Conservation (phyloP, 257 asterid species). For the Solanum raphanifolium region DNA sequence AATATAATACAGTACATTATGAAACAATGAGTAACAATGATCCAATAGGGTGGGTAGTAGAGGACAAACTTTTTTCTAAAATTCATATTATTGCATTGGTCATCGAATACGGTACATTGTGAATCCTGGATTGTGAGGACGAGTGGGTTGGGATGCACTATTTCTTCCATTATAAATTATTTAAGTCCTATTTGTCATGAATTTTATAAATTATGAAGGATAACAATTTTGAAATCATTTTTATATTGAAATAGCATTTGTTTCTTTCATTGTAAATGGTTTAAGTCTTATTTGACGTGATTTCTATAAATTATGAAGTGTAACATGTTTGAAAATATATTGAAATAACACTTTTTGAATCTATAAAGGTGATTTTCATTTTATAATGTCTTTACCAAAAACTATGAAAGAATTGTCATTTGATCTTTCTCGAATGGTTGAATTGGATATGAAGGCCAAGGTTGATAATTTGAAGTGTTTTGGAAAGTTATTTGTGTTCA, state of each 20-base stretch:
- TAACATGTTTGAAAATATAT: too few species aligned
- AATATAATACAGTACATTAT: too few species aligned
- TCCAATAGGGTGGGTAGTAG: too few species aligned
- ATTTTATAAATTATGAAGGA: too few species aligned
- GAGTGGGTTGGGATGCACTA: neutral
- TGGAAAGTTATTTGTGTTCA: neutral
- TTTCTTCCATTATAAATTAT: too few species aligned
- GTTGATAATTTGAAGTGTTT: neutral
- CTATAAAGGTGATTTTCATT: neutral
- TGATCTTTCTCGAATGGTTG: neutral
- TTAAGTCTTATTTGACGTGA: neutral
- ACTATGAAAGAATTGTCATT: neutral
- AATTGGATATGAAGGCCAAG: neutral
- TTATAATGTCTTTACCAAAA: too few species aligned
- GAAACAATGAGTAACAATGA: too few species aligned
- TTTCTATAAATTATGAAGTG: neutral
- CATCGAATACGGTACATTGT: too few species aligned
- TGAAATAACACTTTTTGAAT: neutral
- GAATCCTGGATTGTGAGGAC: neutral
- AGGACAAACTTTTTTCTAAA: too few species aligned
- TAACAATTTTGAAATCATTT: too few species aligned
- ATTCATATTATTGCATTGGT: neutral
- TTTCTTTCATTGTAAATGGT: neutral
- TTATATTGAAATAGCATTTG: too few species aligned
- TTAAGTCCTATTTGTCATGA: too few species aligned